Evolutionary conservation across 2,329 filamentous ascomycete genomes (phyloP).

Genomic region (Hypoxylon sp.): DNA sequence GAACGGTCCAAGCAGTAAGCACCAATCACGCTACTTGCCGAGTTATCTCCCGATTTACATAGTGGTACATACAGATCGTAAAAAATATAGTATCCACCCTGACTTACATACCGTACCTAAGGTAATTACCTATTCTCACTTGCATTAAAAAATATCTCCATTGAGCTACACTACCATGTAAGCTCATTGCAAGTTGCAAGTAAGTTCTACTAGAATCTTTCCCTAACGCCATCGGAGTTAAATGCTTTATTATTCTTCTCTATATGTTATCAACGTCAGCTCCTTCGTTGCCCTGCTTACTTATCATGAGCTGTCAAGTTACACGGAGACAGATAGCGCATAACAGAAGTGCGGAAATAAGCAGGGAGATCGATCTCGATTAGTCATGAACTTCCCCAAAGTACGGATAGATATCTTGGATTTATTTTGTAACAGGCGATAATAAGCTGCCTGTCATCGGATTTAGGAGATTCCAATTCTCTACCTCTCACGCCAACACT

Average conservation of each 20-base stretch:
- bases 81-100: slow-evolving; percentile 1
- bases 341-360: slow-evolving; percentile 3
- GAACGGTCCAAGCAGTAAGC: neutral
- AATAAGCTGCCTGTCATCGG: slow-evolving; percentile 4
- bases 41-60: slow-evolving; percentile 23
- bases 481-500: neutral
- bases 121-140: neutral
- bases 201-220: neutral
- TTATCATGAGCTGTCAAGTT: neutral
- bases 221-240: slow-evolving; percentile 20
- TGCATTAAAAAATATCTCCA: slow-evolving; percentile 7
- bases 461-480: slow-evolving; percentile 7
- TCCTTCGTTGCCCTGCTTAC: neutral
- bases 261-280: slow-evolving; percentile 1
- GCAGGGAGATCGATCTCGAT: slow-evolving; percentile 28
- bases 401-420: slow-evolving; percentile 15
- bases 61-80: neutral
- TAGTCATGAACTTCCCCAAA: slow-evolving; percentile 18
- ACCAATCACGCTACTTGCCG: slow-evolving; percentile 38
- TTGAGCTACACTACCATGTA: neutral
- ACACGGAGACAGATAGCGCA: slow-evolving; percentile 1
- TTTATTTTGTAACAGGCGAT: neutral
- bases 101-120: slow-evolving; percentile 4
- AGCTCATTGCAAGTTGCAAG: neutral
- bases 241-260: neutral